A percentile compares a stretch with the other conserved stretches of the same genome.
These are phyloP conservation scores for Elaeis guineensis DNA, from an alignment of 176 grass and related monocot genomes.

Conservation along the genomic window DNA sequence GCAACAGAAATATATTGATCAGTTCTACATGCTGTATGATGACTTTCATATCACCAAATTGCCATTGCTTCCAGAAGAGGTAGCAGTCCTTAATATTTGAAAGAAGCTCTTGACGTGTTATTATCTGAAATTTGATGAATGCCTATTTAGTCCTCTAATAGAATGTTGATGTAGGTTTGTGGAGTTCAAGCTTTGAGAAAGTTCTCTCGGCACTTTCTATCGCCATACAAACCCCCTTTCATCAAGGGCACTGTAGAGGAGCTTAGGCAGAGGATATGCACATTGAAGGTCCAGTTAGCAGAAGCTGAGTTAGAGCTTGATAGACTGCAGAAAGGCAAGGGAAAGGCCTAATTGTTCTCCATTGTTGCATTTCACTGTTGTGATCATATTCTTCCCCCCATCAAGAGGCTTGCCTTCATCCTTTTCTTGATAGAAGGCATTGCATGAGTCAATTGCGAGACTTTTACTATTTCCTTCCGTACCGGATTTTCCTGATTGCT, in stretches of 20 bases:
- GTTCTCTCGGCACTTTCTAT: conserved; percentile 69
- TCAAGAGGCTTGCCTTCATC: too few relatives aligned
- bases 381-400: too few relatives aligned
- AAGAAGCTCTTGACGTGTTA: too few relatives aligned
- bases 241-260: conserved; percentile 65
- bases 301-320: conserved; percentile 67
- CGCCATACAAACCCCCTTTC: conserved; percentile 47
- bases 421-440: too few relatives aligned
- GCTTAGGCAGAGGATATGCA: conserved; percentile 52
- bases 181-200: conserved; percentile 77
- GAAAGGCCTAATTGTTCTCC: conserved; percentile 35
- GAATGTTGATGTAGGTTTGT: conserved; percentile 47
- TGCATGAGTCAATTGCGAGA: too few relatives aligned
- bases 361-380: too few relatives aligned
- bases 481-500: too few relatives aligned
- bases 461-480: too few relatives aligned
- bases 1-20: conserved; percentile 94
- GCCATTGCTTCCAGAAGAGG: conserved; percentile 93
- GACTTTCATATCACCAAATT: conserved; percentile 98
- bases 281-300: conserved; percentile 51
- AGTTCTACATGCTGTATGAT: conserved; percentile 93
- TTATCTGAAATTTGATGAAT: too few relatives aligned
- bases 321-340: conserved; percentile 73
- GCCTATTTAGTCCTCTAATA: too few relatives aligned
- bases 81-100: not conserved